These are phyloP conservation scores for Priceomyces carsonii DNA, from an alignment of 805 yeast genomes.

Conservation along the genomic window DNA sequence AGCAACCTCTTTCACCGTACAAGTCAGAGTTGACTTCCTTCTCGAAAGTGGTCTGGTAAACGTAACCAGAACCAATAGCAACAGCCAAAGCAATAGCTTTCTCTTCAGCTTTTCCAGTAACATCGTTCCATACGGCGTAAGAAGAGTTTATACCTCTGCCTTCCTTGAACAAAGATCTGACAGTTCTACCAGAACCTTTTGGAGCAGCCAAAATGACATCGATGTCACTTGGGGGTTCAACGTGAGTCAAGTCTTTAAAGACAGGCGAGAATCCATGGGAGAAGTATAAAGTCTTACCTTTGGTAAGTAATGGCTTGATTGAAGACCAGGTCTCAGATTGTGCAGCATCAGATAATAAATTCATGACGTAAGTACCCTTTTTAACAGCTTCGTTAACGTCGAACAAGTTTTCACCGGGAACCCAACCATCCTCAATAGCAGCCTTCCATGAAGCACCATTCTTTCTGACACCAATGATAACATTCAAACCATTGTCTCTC, in stretches of 20 bases:
- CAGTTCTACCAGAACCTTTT: slow-evolving; percentile 99
- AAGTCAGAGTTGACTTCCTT: slow-evolving; percentile 98
- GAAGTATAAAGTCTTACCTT: slow-evolving; percentile 97
- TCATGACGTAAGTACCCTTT: slow-evolving; percentile 94
- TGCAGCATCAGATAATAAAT: slow-evolving; percentile 98
- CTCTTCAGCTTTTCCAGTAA: slow-evolving; percentile 98
- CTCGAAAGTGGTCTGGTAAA: slow-evolving; percentile 99
- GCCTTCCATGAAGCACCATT: slow-evolving; percentile 99
- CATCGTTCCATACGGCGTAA: slow-evolving; percentile 99
- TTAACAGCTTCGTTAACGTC: slow-evolving; percentile 90
- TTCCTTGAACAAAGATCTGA: slow-evolving; percentile 98
- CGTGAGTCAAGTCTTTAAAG: slow-evolving; percentile 95
- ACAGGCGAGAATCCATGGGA: slow-evolving; percentile 99
- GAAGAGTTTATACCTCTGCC: slow-evolving; percentile 99
- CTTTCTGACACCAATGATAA: slow-evolving; percentile 97
- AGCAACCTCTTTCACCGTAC: slow-evolving; percentile 99
- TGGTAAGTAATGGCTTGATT: slow-evolving; percentile 87
- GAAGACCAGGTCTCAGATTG: slow-evolving; percentile 97
- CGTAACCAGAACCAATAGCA: slow-evolving; percentile 99
- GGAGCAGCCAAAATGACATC: slow-evolving; percentile 99
- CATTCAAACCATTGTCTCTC: slow-evolving; percentile 98
- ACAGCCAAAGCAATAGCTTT: slow-evolving; percentile 98
- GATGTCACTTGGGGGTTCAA: slow-evolving; percentile 90
- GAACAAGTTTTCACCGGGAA: slow-evolving; percentile 97
- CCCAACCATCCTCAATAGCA: slow-evolving; percentile 99